Base-by-base conservation (phyloP, 2,329 filamentous ascomycete genomes). In the Zelopaecilomyces penicillatus region DNA sequence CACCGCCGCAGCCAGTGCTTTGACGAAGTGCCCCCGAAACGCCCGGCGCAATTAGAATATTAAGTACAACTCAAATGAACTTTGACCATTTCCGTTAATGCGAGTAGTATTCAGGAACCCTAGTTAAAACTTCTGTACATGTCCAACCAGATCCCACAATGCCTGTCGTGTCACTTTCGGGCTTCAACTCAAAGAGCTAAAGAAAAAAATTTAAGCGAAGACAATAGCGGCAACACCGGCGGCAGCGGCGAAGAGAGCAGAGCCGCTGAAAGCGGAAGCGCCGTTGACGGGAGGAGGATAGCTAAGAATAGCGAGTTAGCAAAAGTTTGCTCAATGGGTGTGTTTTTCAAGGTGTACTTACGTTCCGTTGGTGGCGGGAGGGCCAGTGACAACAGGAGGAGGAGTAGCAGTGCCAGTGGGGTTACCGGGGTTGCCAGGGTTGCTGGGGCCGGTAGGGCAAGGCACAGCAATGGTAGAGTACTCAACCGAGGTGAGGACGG, bases 171-270 rank as follows among this genome's bases (percentile, higher is more conserved):
- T 62, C 59, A 59, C 66, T 65, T 59, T 61, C 59, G 62, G 63
- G 65, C 65, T 62, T 63, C 57, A 57, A 63, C 61, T 55, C 49
- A 59, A 55, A 55, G 50, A 60, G 63, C 57, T 54, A 59, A 62
- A 55, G 55, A 56, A 48, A 60, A 54, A 49, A 40, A 62, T 60
- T 74, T 80, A 80, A 62, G 70, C 71, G 58, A 80, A 64, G 66
- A 73, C 56, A 59, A 76, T 64, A 59, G 74, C 76, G 50, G 66
- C 70, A 45, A 75, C 60, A 66, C 74, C 76, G 64, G 71, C 76
- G 40, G 65, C 69, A 53, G 70, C 75, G 61, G 76, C 76, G 58
- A 78, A 64, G 58, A 71, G 50, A 59, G 69, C 69, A 50, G 75
- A 78, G 68, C 70, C 73, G 50, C 68, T 67, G 56, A 79, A 60